Evolutionary conservation across 1,284 basidiomycete species (phyloP).

Genomic region (Polyporus tsugae): DNA sequence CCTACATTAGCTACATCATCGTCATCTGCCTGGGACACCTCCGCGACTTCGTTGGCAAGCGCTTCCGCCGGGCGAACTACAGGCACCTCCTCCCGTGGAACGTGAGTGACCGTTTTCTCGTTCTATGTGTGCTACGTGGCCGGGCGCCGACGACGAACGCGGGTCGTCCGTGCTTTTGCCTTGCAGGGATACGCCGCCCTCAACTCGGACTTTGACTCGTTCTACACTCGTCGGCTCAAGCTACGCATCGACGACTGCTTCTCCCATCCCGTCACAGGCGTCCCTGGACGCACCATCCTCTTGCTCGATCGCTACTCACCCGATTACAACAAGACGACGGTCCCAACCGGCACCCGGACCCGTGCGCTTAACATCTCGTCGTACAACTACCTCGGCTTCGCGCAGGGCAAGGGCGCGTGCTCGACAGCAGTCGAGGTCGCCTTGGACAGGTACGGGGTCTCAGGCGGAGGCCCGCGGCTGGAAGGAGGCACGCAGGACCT

Average conservation of each 20-base stretch:
- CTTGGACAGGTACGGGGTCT: slow-evolving; percentile 83
- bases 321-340: slow-evolving; percentile 86
- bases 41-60: slow-evolving; percentile 95
- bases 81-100: slow-evolving; percentile 84
- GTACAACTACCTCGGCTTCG: slow-evolving; percentile 99
- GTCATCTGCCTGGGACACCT: slow-evolving; percentile 93
- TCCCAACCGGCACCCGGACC: slow-evolving; percentile 82
- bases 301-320: slow-evolving; percentile 87
- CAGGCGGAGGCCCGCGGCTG: slow-evolving; percentile 80
- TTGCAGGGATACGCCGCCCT: slow-evolving; percentile 92
- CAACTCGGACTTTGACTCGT: slow-evolving; percentile 99
- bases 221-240: slow-evolving; percentile 97
- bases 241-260: slow-evolving; percentile 96
- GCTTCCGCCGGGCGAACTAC: slow-evolving; percentile 77
- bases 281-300: slow-evolving; percentile 93
- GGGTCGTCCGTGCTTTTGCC: slow-evolving; percentile 19
- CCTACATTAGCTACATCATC: slow-evolving; percentile 90
- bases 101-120: slow-evolving; percentile 57
- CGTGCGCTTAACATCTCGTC: slow-evolving; percentile 97
- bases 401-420: slow-evolving; percentile 92
- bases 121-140: slow-evolving; percentile 14
- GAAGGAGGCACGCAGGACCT: slow-evolving; percentile 89
- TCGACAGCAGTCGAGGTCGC: slow-evolving; percentile 91
- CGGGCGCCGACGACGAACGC: slow-evolving; percentile 8
- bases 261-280: slow-evolving; percentile 92